Evolutionary conservation across 1,139 yeast genomes (phyloP), one percentile per base, ranked within the genome.

Genomic region (Taphrina pruni): DNA sequence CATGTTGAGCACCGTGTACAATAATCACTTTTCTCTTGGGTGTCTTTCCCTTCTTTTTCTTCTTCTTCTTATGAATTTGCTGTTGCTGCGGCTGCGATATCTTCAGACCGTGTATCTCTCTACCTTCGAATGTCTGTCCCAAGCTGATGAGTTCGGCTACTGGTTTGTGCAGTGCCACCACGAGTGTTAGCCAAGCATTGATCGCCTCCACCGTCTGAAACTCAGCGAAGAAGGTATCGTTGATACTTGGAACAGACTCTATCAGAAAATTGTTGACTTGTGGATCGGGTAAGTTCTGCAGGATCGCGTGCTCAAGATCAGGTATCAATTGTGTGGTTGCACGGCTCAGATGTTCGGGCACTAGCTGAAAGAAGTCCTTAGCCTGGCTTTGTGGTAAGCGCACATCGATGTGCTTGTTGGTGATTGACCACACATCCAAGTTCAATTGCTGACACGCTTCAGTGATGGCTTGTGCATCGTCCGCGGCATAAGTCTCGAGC

Each of bases 1-100:
- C 95, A 78, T 92, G 97, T 1, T 88, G 83, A 0, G 97, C 97
- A 26, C 94, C 93, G 0, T 94, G 86, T 14, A 92, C 81, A 0
- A 91, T 89, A 62, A 92, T 83, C 0, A 95, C 89, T 75, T 86
- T 87, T 48, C 72, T 45, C 52, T 66, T 66, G 5, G 45, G 14
- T 8, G 39, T 14, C 51, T 46, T 52, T 39, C 20, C 43, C n/a
- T 69, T 48, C 84, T 84, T 2, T 39, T 36, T 48, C 12, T 69
- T 46, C 84, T 84, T 1, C 84, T 82, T 62, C 6, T 75, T 72
- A 1, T 86, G 32, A 81, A 43, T 90, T 77, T 75, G 89, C 90
- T 14, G 8, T 7, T 45, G 17, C 48, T 45, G 12, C 20, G 48
- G 48, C 43, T n/a, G 39, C 9, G 65, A 38, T 14, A 72, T 21